Evolutionary conservation across 345 rosid species (phyloP).

Genomic region (Rhizophora apiculata): DNA sequence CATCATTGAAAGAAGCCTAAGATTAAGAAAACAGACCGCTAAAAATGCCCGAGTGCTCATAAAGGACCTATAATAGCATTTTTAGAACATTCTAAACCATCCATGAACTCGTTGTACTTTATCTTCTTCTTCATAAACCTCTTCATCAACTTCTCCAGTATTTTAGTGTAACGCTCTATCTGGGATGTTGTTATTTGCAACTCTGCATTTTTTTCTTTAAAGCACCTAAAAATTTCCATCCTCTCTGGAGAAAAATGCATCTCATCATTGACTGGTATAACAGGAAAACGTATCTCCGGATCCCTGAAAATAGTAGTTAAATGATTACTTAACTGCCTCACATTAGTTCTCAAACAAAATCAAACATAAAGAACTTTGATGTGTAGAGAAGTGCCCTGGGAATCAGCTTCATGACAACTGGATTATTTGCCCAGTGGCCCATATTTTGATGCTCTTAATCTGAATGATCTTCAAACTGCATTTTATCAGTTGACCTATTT

Average conservation of each 20-base stretch:
- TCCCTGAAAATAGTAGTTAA: conserved; percentile 23
- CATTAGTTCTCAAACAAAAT: not conserved
- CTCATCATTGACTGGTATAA: not conserved
- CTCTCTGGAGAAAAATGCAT: not conserved
- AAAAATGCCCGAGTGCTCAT: too few species aligned
- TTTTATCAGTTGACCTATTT: too few species aligned
- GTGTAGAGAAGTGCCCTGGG: too few species aligned
- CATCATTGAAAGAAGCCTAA: too few species aligned
- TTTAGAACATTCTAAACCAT: not conserved
- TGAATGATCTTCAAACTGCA: too few species aligned
- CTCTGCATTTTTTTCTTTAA: conserved; percentile 6
- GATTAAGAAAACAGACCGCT: too few species aligned
- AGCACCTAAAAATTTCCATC: not conserved
- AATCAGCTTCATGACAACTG: too few species aligned
- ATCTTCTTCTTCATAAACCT: conserved; percentile 4
- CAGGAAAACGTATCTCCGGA: conserved; percentile 44
- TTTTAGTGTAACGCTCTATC: not conserved
- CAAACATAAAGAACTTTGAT: not conserved
- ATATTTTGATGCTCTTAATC: too few species aligned
- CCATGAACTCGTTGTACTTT: not conserved
- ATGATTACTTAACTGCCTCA: too few species aligned
- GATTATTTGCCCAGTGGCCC: too few species aligned
- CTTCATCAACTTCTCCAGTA: conserved; percentile 3
- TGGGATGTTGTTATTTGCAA: not conserved
- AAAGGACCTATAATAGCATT: too few species aligned